These are phyloP conservation scores for Ceratobasidium papillatum DNA, from an alignment of 1,284 basidiomycete genomes.

Conservation along the genomic window DNA sequence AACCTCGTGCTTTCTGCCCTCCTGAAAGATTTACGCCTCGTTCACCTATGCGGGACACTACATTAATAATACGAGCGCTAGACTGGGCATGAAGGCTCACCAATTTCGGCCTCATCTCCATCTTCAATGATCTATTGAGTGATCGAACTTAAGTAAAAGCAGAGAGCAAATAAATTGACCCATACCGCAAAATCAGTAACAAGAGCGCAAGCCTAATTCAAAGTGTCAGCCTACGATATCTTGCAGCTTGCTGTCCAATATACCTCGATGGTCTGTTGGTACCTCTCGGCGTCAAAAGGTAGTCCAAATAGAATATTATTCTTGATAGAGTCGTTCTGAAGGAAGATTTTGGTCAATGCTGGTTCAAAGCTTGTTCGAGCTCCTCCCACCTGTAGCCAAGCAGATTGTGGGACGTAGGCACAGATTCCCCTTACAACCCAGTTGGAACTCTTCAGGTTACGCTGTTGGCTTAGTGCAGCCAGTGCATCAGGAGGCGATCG, in stretches of 20 bases:
- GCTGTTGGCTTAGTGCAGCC: slow-evolving; percentile 60
- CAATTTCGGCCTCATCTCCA: slow-evolving; percentile 92
- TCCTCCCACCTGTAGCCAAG: slow-evolving; percentile 49
- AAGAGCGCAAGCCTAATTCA: slow-evolving; percentile 64
- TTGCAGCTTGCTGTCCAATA: background rate
- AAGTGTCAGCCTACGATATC: background rate
- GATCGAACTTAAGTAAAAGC: background rate
- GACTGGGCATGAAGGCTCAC: slow-evolving; percentile 48
- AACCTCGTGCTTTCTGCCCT: slow-evolving; percentile 93
- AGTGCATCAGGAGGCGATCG: slow-evolving; percentile 84
- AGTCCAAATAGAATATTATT: slow-evolving; percentile 94
- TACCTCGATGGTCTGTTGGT: slow-evolving; percentile 76
- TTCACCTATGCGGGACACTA: slow-evolving; percentile 54
- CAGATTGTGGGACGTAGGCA: slow-evolving; percentile 90
- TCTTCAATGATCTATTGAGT: slow-evolving; percentile 86
- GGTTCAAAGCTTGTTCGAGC: background rate
- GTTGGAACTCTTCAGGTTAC: slow-evolving; percentile 59
- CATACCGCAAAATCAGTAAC: slow-evolving; percentile 64
- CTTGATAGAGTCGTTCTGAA: slow-evolving; percentile 91
- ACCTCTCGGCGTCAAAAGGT: slow-evolving; percentile 80
- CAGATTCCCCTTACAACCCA: slow-evolving; percentile 83
- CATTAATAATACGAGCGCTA: background rate
- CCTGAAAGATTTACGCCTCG: slow-evolving; percentile 83
- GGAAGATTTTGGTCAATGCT: slow-evolving; percentile 57
- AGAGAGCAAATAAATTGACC: background rate